A percentile compares a stretch with the other conserved stretches of the same genome.
phyloP scores from a whole-genome alignment of 2,329 filamentous ascomycete species.

The Cercospora sp. region DNA sequence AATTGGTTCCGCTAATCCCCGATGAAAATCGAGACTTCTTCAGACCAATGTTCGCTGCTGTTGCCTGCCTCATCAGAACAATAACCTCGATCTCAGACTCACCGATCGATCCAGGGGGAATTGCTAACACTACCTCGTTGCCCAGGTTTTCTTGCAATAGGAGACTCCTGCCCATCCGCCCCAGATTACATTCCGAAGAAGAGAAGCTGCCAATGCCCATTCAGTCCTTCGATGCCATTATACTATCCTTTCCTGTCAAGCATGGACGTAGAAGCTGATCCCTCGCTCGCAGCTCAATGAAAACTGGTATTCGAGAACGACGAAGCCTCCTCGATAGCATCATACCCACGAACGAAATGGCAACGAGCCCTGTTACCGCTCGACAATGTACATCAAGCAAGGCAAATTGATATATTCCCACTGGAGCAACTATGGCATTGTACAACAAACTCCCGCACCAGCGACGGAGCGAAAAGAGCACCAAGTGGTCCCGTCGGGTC shows the following conservation, averaged over 20 bases:
- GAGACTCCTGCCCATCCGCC: background rate
- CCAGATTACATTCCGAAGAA: too few relatives aligned
- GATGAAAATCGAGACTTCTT: background rate
- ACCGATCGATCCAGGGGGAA: background rate
- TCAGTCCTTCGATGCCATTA: background rate
- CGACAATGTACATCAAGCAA: background rate
- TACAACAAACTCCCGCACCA: too few relatives aligned
- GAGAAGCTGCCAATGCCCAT: background rate
- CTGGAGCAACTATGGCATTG: background rate
- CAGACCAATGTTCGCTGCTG: background rate
- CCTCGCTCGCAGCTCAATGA: background rate
- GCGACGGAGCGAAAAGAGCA: background rate
- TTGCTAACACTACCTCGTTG: background rate
- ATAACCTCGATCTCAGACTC: background rate
- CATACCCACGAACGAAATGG: background rate
- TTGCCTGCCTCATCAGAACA: background rate
- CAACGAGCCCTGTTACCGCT: background rate
- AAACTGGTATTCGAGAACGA: background rate
- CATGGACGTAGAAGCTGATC: background rate
- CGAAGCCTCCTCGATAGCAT: background rate
- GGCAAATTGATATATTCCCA: background rate
- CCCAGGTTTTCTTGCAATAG: background rate
- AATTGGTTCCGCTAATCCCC: background rate
- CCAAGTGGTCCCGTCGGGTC: background rate
- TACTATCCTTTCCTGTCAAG: background rate